Conservation (phyloP, 495 filamentous ascomycete species). For the Penicillium crystallinum region DNA sequence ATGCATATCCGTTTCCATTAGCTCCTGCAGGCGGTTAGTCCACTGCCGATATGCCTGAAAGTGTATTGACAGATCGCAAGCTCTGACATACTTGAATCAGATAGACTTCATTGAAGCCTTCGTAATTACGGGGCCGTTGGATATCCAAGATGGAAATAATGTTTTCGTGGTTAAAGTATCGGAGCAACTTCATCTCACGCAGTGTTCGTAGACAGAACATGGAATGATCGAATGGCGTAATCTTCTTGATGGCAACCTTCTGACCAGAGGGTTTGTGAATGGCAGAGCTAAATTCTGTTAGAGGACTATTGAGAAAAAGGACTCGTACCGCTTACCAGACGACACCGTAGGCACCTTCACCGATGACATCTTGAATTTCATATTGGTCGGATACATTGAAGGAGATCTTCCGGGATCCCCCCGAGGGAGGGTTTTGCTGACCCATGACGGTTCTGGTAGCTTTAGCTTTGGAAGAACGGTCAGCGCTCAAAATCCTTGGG, state of each 20-base stretch:
- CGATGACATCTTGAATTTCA: slow-evolving; percentile 98
- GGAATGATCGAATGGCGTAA: slow-evolving; percentile 97
- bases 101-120: slow-evolving; percentile 96
- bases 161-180: slow-evolving; percentile 99
- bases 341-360: slow-evolving; percentile 97
- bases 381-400: slow-evolving; percentile 99
- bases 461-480: neutral
- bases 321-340: slow-evolving; percentile 69
- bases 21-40: slow-evolving; percentile 54
- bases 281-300: slow-evolving; percentile 66
- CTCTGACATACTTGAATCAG: slow-evolving; percentile 78
- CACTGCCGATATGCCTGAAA: neutral
- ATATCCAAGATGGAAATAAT: slow-evolving; percentile 99
- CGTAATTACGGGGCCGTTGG: slow-evolving; percentile 93
- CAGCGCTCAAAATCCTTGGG: slow-evolving; percentile 2
- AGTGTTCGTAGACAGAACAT: slow-evolving; percentile 98
- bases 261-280: slow-evolving; percentile 98
- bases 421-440: slow-evolving; percentile 42
- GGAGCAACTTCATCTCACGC: slow-evolving; percentile 97
- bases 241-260: slow-evolving; percentile 99
- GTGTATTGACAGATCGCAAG: neutral
- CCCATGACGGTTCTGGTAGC: slow-evolving; percentile 32
- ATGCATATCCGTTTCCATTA: slow-evolving; percentile 99
- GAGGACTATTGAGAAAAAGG: slow-evolving; percentile 1
- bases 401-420: slow-evolving; percentile 88